These are phyloP conservation scores for Talaromyces sp. DNA, from an alignment of 2,329 filamentous ascomycete species.

Conservation along the genomic window DNA sequence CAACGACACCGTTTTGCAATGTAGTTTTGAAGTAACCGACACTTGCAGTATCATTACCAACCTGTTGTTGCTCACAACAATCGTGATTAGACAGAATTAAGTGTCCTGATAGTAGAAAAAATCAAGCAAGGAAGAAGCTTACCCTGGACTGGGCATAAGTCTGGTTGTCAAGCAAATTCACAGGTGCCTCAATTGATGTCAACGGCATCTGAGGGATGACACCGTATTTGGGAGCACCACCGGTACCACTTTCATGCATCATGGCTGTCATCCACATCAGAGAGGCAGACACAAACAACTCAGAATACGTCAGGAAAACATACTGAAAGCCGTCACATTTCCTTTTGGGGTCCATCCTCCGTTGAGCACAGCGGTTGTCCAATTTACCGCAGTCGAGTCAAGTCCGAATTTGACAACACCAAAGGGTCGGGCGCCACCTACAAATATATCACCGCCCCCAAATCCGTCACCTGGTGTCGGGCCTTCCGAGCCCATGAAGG, in stretches of 20 bases:
- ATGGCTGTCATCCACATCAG: constrained; percentile 22
- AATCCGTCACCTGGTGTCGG: constrained; percentile 39
- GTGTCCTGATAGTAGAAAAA: not conserved
- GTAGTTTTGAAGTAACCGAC: constrained; percentile 64
- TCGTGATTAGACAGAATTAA: not conserved
- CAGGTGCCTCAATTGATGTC: constrained; percentile 33
- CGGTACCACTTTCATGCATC: constrained; percentile 51
- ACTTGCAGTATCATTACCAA: constrained; percentile 51
- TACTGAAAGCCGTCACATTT: constrained; percentile 49
- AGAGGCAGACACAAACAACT: not conserved
- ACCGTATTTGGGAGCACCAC: constrained; percentile 42
- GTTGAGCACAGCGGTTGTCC: constrained; percentile 37
- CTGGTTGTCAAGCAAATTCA: constrained; percentile 43
- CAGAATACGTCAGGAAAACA: not conserved
- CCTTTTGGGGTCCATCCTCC: constrained; percentile 48
- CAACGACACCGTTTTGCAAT: constrained; percentile 55
- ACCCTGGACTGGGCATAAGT: constrained; percentile 55
- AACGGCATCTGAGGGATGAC: constrained; percentile 36
- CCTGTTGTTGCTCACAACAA: constrained; percentile 16
- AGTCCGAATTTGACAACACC: constrained; percentile 45
- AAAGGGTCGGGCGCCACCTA: constrained; percentile 44
- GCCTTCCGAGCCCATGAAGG: constrained; percentile 48
- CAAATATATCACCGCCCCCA: constrained; percentile 44
- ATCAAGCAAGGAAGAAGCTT: constrained; percentile 27
- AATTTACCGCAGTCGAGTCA: constrained; percentile 36